Evolutionary conservation across 495 filamentous ascomycete genomes (phyloP), one percentile per base, ranked within the genome.

Genomic region (Darksidea phi): DNA sequence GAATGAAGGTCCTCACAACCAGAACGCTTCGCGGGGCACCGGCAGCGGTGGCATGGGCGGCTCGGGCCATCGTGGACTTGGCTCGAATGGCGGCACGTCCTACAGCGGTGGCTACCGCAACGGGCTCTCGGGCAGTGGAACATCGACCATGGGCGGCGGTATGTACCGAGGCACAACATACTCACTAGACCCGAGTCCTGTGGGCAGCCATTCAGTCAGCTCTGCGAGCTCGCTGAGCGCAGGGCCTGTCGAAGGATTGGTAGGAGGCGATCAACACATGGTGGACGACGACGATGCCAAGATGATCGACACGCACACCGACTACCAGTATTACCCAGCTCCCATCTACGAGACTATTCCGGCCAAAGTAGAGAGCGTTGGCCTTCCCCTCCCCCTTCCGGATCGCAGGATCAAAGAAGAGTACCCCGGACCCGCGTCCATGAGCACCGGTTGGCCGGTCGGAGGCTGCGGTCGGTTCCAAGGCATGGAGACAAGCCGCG

Each of bases 21-120:
- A 86, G 32, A 90, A 86, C 68, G 79, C 81, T 3, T 80, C 86
- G 0, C 88, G 85, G 70, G 88, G 86, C 1, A 86, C 86, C 6
- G 84, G 86, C 20, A 78, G 77, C 12, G 78, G 79, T 18, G 78
- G 78, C 32, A 71, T 74, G 34, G 77, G 78, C 66, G 78, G 81
- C 47, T 73, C 73, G 54, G 78, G 80, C 36, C 61, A 61, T 32
- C 46, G 37, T 13, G 64, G 64, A 4, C 59, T 48, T 8, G 59
- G 65, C 1, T 47, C 46, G 54, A 71, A 64, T 28, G 60, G 52
- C 23, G 46, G 56, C 8, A 8, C 54, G 20, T 49, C 20, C 12
- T 63, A 56, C 48, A 18, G 47, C 8, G 18, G 43, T 2, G 56
- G 61, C n/a, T 67, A 61, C 42, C 32, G 63, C 2, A 62, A 63